These are phyloP conservation scores for Magnusiomyces ingens DNA, from an alignment of 1,139 yeast species.

Conservation along the genomic window DNA sequence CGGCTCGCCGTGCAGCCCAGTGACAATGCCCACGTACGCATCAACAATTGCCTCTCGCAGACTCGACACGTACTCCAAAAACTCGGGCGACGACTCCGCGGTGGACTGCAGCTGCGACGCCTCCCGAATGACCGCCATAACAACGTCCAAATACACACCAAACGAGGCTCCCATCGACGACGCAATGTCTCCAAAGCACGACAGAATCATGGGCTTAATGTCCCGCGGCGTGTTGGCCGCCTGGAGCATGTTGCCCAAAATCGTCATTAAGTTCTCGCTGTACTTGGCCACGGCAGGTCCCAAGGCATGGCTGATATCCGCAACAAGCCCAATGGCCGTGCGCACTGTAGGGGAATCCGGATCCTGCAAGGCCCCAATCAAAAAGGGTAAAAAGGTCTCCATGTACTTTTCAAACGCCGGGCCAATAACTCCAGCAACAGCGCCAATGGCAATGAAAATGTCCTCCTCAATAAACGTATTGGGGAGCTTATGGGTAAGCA, in stretches of 20 bases:
- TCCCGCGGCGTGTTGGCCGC: constrained; percentile 65
- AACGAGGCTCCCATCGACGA: constrained; percentile 75
- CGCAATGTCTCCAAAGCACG: constrained; percentile 97
- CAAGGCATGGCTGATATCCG: constrained; percentile 92
- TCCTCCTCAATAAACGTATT: constrained; percentile 91
- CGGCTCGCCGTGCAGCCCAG: constrained; percentile 73
- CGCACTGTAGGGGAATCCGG: constrained; percentile 76
- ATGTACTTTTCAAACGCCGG: constrained; percentile 66
- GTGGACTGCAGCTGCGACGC: constrained; percentile 47
- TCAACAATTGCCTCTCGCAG: constrained; percentile 85
- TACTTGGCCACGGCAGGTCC: constrained; percentile 62
- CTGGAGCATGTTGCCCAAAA: constrained; percentile 66
- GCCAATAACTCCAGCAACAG: constrained; percentile 76
- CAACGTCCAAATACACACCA: constrained; percentile 67
- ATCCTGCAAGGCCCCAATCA: constrained; percentile 70
- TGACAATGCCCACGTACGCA: constrained; percentile 91
- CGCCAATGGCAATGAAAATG: constrained; percentile 82
- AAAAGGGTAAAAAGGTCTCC: constrained; percentile 74
- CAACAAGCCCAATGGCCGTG: constrained; percentile 91
- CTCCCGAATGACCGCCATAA: constrained; percentile 60
- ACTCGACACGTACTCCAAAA: constrained; percentile 64
- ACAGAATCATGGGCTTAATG: constrained; percentile 77
- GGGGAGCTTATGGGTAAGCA: constrained; percentile 50
- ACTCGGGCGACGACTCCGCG: constrained; percentile 53
- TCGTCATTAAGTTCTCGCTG: constrained; percentile 73